Evolutionary conservation across 306 rosid genomes (phyloP), one percentile per base, ranked within the genome.

Genomic region (Vachellia collinsii): DNA sequence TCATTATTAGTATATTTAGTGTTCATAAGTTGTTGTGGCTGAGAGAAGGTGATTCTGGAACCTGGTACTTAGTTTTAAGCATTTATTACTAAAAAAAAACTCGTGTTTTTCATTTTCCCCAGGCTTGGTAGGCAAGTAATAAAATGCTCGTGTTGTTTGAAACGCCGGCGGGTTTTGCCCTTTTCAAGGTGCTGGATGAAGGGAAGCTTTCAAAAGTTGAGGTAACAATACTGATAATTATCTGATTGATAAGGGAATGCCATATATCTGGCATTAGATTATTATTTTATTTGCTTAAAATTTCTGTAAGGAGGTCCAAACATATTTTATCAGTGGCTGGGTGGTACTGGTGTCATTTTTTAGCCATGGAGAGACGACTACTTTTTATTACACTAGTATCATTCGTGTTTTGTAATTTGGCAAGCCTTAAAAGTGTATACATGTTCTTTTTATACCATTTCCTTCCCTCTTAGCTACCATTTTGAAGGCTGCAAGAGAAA

Each of bases 181-280:
- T 91, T 16, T 89, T 91, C 67, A 87, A 87, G 81, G 91, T 91
- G 47, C 78, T 91, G 84, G 89, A 91, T 82, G 92, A 91, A 83
- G 92, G 91, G 66, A 91, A 87, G 83, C 89, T 91, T 78, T 72
- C 83, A 16, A 87, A 89, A 82, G 95, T 88, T 25, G 93, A 91
- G 88, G 95, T 91, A 89, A 62, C 54, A 14, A 41, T 29, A 1
- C n/a, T 66, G 50, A 10, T 43, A 12, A 16, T 70, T 69, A n/a
- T 72, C 0, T 22, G 29, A 59, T 23, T 59, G 3, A 4, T 69
- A 11, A 12, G 11, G 25, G 17, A 70, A 46, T 13, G 75, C 63
- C 38, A 39, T 7, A 17, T 6, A 51, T 12, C 43, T 71, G 61
- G 61, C 61, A 22, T 25, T 72, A 11, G 61, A 50, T 5, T 11